These are phyloP conservation scores for Malassezia equina DNA, from an alignment of 1,284 basidiomycete species.

Conservation along the genomic window DNA sequence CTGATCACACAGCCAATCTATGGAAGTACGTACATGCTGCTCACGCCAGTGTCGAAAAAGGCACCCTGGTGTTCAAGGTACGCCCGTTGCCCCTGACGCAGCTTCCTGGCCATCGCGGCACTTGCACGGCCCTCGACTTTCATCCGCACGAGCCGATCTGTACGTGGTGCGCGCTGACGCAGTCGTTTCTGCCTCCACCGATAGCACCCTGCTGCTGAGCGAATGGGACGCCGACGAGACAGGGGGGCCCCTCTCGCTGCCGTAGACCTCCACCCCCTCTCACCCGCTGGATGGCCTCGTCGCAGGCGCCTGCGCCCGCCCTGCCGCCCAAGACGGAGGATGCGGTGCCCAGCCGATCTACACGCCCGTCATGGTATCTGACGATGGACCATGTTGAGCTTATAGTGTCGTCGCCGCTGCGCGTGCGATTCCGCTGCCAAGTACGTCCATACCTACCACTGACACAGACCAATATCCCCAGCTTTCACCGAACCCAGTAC, in stretches of 20 bases:
- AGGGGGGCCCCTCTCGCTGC: neutral
- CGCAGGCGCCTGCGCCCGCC: neutral
- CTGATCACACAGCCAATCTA: conserved; percentile 41
- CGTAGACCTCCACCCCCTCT: neutral
- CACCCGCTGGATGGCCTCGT: neutral
- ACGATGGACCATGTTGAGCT: neutral
- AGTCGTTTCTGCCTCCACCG: conserved; percentile 37
- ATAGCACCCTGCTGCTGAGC: conserved; percentile 36
- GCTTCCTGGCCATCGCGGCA: conserved; percentile 45
- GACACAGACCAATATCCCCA: conserved; percentile 33
- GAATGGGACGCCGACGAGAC: conserved; percentile 28
- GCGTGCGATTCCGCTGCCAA: conserved; percentile 13
- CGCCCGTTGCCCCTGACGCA: neutral
- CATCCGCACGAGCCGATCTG: conserved; percentile 44
- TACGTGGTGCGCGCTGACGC: conserved; percentile 1
- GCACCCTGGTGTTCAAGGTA: conserved; percentile 36
- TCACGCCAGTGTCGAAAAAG: conserved; percentile 23
- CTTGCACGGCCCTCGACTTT: conserved; percentile 42
- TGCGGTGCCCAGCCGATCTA: neutral
- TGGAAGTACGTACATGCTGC: conserved; percentile 28
- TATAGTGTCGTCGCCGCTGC: conserved; percentile 2
- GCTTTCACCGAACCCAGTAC: conserved; percentile 29
- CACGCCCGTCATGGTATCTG: conserved; percentile 3
- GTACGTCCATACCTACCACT: conserved; percentile 1
- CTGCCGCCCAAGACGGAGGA: neutral